phyloP scores from a whole-genome alignment of 2,329 filamentous ascomycete genomes.

The Diaporthe citrichinensis region DNA sequence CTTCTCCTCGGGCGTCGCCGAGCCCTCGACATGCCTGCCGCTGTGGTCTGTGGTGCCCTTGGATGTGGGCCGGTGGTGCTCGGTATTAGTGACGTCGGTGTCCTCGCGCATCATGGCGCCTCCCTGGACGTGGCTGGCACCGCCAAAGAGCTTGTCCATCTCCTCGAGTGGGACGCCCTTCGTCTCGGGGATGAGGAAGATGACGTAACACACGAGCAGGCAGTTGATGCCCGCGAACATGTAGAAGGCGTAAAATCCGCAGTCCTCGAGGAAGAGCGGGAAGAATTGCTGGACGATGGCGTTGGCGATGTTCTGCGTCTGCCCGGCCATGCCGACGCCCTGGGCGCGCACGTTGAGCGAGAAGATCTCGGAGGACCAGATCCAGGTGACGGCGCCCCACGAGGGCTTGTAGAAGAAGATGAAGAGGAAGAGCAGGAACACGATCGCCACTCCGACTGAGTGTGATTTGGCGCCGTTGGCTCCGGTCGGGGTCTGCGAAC shows the following conservation, averaged over 20 bases:
- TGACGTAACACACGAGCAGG: constrained; percentile 47
- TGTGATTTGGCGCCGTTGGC: constrained; percentile 65
- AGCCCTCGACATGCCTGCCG: constrained; percentile 15
- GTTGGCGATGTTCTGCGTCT: constrained; percentile 74
- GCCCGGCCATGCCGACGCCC: constrained; percentile 74
- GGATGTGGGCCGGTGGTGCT: constrained; percentile 41
- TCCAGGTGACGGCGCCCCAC: constrained; percentile 78
- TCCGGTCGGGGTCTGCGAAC: constrained; percentile 60
- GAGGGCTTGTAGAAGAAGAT: constrained; percentile 76
- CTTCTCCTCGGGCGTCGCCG: constrained; percentile 37
- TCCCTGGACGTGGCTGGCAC: constrained; percentile 54
- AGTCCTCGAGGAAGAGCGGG: constrained; percentile 72
- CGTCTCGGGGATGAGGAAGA: constrained; percentile 53
- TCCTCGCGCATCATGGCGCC: constrained; percentile 48
- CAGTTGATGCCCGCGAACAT: constrained; percentile 42
- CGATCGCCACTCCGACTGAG: constrained; percentile 73
- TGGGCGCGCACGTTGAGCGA: constrained; percentile 78
- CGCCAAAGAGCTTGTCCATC: constrained; percentile 54
- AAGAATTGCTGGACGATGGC: constrained; percentile 75
- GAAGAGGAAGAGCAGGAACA: constrained; percentile 75
- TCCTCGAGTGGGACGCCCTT: constrained; percentile 52
- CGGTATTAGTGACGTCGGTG: constrained; percentile 45
- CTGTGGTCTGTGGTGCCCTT: constrained; percentile 26
- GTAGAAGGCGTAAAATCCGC: constrained; percentile 57
- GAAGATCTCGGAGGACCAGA: constrained; percentile 77